Evolutionary conservation across 164 flowering plant species (phyloP), one percentile per base, ranked within the genome.

Genomic region (Magnolia changhungtana): DNA sequence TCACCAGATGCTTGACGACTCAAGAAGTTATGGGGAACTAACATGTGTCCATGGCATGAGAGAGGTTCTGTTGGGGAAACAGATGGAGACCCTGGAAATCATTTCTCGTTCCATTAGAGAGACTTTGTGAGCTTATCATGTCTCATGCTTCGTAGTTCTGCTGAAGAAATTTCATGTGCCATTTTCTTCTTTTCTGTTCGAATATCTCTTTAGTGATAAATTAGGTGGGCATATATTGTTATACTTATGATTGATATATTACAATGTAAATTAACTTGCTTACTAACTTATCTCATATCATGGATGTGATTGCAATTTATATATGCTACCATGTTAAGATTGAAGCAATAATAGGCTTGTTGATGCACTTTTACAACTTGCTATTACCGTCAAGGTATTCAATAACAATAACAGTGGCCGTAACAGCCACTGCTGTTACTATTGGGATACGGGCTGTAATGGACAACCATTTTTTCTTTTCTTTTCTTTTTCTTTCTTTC

Each of bases 51-150:
- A 69, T 37, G 91, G 90, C 18, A 81, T 93, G 49, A 80, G 58
- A 76, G 86, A 87, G 59, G 90, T 84, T 1, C 78, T 93, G 8
- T 21, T 72, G 84, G 83, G 69, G 67, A 73, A 90, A 82, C 98
- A 95, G 83, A 82, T 92, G 92, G 89, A 87, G 16, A 86, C 95
- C n/a, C 80, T 95, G 77, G 84, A 88, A 69, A 75, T 27, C 23
- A 83, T 88, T 76, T 75, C 91, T 74, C 74, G 72, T 61, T 89
- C 90, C 0, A 86, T 92, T 85, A 86, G 84, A 20, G 85, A 80
- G 20, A 92, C 92, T 27, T 16, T 95, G 98, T 93, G 81, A 84
- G 88, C 61, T 50, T 20, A 24, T 14, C 18, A 49, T 55, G 27
- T 20, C 20, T 69, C n/a, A 14, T 27, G 11, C 65, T 63, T 65